Conservation (phyloP, 2,329 filamentous ascomycete genomes). For the Alternaria brassicicola region DNA sequence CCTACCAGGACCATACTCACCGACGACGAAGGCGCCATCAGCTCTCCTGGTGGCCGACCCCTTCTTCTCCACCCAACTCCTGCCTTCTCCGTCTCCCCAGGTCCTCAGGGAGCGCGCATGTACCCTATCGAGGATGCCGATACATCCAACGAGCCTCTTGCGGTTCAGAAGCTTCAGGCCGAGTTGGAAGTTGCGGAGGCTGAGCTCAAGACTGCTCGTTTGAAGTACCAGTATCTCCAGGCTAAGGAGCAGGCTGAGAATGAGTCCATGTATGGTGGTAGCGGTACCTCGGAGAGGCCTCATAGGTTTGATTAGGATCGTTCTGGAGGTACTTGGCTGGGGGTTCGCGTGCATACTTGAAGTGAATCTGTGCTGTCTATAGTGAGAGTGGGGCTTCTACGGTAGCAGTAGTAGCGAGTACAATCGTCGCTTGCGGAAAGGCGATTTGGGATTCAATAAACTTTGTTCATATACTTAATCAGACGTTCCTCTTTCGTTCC, state of each 20-base stretch:
- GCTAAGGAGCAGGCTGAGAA: slow-evolving; percentile 25
- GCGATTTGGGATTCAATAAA: not conserved
- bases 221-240: slow-evolving; percentile 30
- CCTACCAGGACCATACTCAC: slow-evolving; percentile 10
- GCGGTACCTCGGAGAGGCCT: not conserved
- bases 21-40: slow-evolving; percentile 18
- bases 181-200: slow-evolving; percentile 43
- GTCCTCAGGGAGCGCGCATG: not conserved
- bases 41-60: not conserved
- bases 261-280: slow-evolving; percentile 2
- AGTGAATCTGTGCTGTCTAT: not conserved
- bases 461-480: not conserved
- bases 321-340: not conserved
- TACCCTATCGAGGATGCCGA: slow-evolving; percentile 8
- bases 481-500: not conserved
- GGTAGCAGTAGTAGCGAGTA: not conserved
- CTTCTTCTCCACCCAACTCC: slow-evolving; percentile 9
- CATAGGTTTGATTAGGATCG: slow-evolving; percentile 1
- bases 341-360: not conserved
- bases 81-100: slow-evolving; percentile 20
- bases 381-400: not conserved
- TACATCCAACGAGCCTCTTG: slow-evolving; percentile 25
- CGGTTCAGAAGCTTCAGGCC: slow-evolving; percentile 34
- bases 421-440: not conserved
- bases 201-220: slow-evolving; percentile 35